A percentile compares a stretch with the other conserved stretches of the same genome.
These are phyloP conservation scores for Martiniozyma abietophila DNA, from an alignment of 805 yeast species.

Conservation along the genomic window DNA sequence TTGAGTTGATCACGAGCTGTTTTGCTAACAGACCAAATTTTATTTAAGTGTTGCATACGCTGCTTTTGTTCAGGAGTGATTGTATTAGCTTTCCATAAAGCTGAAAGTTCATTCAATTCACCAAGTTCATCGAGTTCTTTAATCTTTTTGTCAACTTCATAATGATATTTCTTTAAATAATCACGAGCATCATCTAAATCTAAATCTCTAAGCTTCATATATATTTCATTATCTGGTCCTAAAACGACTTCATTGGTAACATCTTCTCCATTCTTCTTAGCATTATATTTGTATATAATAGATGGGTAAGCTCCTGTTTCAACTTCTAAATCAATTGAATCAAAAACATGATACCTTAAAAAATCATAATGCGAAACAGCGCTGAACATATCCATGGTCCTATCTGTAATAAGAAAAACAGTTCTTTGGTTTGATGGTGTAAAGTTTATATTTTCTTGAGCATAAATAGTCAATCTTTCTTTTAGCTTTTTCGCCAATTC, in stretches of 20 bases:
- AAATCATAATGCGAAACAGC: slow-evolving; percentile 85
- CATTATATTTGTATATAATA: slow-evolving; percentile 20
- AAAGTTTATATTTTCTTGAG: slow-evolving; percentile 56
- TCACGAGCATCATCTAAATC: slow-evolving; percentile 21
- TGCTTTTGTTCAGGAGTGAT: slow-evolving; percentile 5
- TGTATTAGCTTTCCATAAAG: slow-evolving; percentile 3
- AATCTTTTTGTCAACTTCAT: slow-evolving; percentile 5
- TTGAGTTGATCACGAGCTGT: slow-evolving; percentile 6
- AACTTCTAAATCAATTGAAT: slow-evolving; percentile 32
- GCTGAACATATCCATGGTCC: slow-evolving; percentile 74
- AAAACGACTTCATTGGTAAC: slow-evolving; percentile 19
- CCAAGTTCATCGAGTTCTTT: slow-evolving; percentile 6
- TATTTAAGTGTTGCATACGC: slow-evolving; percentile 4
- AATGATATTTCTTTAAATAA: slow-evolving; percentile 7
- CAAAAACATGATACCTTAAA: slow-evolving; percentile 89
- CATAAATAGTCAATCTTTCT: slow-evolving; percentile 60
- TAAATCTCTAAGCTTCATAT: slow-evolving; percentile 19
- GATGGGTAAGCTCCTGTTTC: slow-evolving; percentile 20
- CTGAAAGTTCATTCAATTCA: slow-evolving; percentile 4
- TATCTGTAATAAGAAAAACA: slow-evolving; percentile 66
- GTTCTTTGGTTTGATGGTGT: slow-evolving; percentile 45
- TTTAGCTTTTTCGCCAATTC: slow-evolving; percentile 66
- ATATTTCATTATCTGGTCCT: slow-evolving; percentile 21
- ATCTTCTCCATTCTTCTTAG: slow-evolving; percentile 21
- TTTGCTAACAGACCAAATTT: slow-evolving; percentile 7